Percentiles rank a stretch among this genome's conserved stretches.
Conservation (phyloP, 2,329 filamentous ascomycete genomes). For the Acephala macrosclerotiorum region DNA sequence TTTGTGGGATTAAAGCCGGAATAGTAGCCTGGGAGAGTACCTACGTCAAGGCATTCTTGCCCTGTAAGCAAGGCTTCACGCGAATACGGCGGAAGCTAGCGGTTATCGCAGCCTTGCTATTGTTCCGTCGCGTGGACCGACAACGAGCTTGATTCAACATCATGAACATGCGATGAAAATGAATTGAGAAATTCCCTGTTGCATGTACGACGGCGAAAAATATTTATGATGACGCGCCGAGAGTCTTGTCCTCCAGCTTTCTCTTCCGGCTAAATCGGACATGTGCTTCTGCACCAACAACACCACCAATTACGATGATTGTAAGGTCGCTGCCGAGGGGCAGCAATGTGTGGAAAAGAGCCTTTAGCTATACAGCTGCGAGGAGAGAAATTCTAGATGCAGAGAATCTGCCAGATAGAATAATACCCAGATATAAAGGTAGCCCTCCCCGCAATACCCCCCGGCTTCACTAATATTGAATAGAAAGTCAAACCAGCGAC, state of each 20-base stretch:
- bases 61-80: slow-evolving; percentile 11
- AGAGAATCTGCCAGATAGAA: slow-evolving; percentile 58
- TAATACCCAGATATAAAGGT: slow-evolving; percentile 70
- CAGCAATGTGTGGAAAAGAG: slow-evolving; percentile 29
- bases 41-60: slow-evolving; percentile 18
- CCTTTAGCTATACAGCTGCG: slow-evolving; percentile 57
- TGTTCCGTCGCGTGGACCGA: slow-evolving; percentile 16
- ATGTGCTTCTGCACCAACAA: slow-evolving; percentile 20
- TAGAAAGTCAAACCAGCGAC: slow-evolving; percentile 64
- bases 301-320: slow-evolving; percentile 31
- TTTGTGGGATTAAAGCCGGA: neutral
- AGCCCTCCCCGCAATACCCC: slow-evolving; percentile 44
- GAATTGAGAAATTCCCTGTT: slow-evolving; percentile 11
- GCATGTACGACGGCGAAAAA: slow-evolving; percentile 8
- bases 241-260: slow-evolving; percentile 13
- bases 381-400: slow-evolving; percentile 59
- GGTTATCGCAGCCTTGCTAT: slow-evolving; percentile 9
- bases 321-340: slow-evolving; percentile 24
- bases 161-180: slow-evolving; percentile 18
- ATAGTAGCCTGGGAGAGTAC: neutral
- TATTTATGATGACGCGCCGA: slow-evolving; percentile 26
- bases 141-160: slow-evolving; percentile 30
- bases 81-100: neutral
- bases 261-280: slow-evolving; percentile 29
- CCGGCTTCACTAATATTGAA: slow-evolving; percentile 50